phyloP scores from a whole-genome alignment of 805 yeast genomes.

The Nakazawaea anatomiae region DNA sequence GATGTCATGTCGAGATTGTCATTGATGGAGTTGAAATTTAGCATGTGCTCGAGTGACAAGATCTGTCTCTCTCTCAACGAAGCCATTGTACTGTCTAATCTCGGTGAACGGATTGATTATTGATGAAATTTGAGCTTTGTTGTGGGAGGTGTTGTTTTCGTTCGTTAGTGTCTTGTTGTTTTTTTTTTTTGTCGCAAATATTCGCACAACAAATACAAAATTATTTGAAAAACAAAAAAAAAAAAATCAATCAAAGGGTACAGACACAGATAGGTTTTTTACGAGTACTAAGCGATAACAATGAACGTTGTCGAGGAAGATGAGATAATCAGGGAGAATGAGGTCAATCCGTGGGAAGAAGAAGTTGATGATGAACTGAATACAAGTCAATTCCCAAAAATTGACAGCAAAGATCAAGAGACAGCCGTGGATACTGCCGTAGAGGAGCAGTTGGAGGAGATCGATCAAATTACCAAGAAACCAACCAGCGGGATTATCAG shows the following conservation, averaged over 20 bases:
- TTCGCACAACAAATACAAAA: no score
- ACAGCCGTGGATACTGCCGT: no score
- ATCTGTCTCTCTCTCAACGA: slow-evolving; percentile 37
- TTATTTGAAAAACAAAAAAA: no score
- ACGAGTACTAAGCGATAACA: no score
- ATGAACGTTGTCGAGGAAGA: background rate
- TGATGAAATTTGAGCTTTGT: background rate
- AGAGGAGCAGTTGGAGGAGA: no score
- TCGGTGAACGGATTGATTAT: background rate
- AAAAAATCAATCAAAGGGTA: no score
- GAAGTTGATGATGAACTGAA: background rate
- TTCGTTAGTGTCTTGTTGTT: no score
- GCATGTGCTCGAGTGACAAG: slow-evolving; percentile 69
- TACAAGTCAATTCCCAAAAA: background rate
- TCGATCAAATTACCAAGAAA: background rate
- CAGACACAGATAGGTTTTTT: no score
- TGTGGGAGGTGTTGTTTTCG: background rate
- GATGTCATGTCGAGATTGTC: slow-evolving; percentile 45
- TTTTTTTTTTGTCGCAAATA: no score
- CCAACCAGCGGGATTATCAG: background rate
- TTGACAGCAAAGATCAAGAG: no score
- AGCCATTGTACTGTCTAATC: background rate
- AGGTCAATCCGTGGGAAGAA: background rate
- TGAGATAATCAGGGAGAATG: background rate
- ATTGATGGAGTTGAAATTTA: slow-evolving; percentile 67